Percentiles rank a stretch among this genome's conserved stretches.
Conservation (phyloP, 2,329 filamentous ascomycete species). For the Colletotrichum simmondsii region DNA sequence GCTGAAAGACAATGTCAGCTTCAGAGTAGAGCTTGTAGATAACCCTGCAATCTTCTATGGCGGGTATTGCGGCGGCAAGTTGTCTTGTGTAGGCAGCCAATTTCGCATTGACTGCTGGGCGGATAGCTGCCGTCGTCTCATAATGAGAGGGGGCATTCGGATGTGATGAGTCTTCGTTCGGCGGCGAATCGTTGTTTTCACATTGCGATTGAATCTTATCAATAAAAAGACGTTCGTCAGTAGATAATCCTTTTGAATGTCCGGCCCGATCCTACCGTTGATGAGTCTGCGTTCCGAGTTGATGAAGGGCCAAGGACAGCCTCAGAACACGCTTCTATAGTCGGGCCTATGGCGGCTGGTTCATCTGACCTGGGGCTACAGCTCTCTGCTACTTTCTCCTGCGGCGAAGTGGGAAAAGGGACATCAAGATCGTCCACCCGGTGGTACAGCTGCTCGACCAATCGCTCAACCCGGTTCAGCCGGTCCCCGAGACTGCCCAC, state of each 20-base stretch:
- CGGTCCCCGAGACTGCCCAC: conserved; percentile 38
- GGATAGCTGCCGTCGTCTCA: conserved; percentile 6
- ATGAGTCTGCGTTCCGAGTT: background rate
- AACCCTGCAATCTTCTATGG: conserved; percentile 28
- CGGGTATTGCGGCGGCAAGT: conserved; percentile 37
- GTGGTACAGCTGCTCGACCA: conserved; percentile 43
- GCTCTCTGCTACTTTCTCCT: background rate
- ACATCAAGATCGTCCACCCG: background rate
- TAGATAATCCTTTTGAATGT: too few species aligned
- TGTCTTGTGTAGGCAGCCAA: conserved; percentile 14
- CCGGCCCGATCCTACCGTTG: too few species aligned
- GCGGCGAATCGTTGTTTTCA: background rate
- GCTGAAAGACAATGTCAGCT: conserved; percentile 38
- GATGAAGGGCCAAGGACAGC: background rate
- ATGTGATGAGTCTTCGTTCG: background rate
- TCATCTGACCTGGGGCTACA: background rate
- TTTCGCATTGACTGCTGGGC: conserved; percentile 19
- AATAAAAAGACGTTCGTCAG: too few species aligned
- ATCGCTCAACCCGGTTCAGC: conserved; percentile 47
- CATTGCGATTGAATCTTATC: too few species aligned
- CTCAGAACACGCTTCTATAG: background rate
- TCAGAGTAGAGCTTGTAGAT: conserved; percentile 31
- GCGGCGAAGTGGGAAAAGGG: background rate
- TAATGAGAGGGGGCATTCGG: background rate
- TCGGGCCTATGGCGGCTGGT: background rate